Percentiles rank a stretch among this genome's conserved stretches.
phyloP scores from a whole-genome alignment of 495 filamentous ascomycete species.

The Podospora conica region DNA sequence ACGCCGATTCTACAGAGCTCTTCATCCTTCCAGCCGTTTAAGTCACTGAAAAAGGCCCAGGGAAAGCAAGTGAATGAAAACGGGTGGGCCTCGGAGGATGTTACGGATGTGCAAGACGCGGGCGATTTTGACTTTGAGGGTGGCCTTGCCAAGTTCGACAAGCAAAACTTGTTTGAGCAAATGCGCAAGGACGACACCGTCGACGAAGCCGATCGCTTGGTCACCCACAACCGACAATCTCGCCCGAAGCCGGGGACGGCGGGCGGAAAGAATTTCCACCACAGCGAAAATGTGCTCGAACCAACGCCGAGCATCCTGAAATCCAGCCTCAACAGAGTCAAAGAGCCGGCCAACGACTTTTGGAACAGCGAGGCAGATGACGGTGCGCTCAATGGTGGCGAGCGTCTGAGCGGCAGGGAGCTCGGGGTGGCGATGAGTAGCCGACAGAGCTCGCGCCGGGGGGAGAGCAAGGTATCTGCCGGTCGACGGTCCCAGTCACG shows the following conservation, averaged over 20 bases:
- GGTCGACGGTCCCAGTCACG: slow-evolving; percentile 50
- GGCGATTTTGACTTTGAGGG: slow-evolving; percentile 90
- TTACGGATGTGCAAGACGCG: slow-evolving; percentile 91
- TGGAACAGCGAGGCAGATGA: slow-evolving; percentile 71
- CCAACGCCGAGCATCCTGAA: slow-evolving; percentile 30
- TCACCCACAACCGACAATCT: slow-evolving; percentile 75
- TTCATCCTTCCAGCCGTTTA: slow-evolving; percentile 50
- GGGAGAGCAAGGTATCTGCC: slow-evolving; percentile 41
- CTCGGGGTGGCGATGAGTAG: slow-evolving; percentile 32
- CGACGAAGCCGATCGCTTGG: slow-evolving; percentile 80
- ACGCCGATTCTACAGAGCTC: slow-evolving; percentile 67
- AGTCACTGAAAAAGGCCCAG: slow-evolving; percentile 50
- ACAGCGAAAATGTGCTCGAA: slow-evolving; percentile 83
- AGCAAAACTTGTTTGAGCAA: slow-evolving; percentile 78
- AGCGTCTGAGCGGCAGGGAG: slow-evolving; percentile 39
- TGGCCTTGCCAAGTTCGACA: slow-evolving; percentile 89
- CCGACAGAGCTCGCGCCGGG: slow-evolving; percentile 44
- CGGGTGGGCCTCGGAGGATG: slow-evolving; percentile 95
- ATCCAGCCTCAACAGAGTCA: slow-evolving; percentile 34
- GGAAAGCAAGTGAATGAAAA: slow-evolving; percentile 57
- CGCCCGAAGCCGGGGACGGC: slow-evolving; percentile 67
- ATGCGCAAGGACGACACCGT: slow-evolving; percentile 80
- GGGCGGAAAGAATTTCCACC: slow-evolving; percentile 71
- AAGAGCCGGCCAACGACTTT: slow-evolving; percentile 39
- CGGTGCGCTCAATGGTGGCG: slow-evolving; percentile 42